phyloP scores from a whole-genome alignment of 148 eudicot species.

The Nyssa sinensis region DNA sequence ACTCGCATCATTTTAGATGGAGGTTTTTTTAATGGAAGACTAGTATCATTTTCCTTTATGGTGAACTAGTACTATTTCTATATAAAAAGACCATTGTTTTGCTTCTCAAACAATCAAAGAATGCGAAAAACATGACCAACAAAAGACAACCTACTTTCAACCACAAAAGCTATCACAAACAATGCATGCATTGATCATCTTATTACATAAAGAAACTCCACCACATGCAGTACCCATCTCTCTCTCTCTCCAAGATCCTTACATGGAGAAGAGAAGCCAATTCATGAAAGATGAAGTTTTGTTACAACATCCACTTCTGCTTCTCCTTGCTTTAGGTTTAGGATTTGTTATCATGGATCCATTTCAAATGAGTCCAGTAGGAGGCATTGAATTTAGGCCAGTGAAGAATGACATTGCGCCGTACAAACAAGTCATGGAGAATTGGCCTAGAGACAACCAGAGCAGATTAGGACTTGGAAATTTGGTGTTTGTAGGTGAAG shows the following conservation, averaged over 20 bases:
- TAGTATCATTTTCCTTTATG: too few species aligned
- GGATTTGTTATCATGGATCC: conserved; percentile 78
- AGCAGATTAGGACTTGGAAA: conserved; percentile 64
- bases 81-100: too few species aligned
- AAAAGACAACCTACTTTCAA: conserved; percentile 21
- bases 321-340: conserved; percentile 39
- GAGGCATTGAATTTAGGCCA: conserved; percentile 76
- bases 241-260: background rate
- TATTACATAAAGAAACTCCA: conserved; percentile 6
- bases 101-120: background rate
- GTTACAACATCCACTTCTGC: conserved; percentile 55
- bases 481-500: conserved; percentile 66
- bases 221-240: background rate
- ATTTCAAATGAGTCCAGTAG: conserved; percentile 68
- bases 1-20: too few species aligned
- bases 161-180: conserved; percentile 14
- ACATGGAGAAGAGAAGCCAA: conserved; percentile 41
- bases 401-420: conserved; percentile 71
- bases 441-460: conserved; percentile 72
- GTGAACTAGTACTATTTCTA: too few species aligned
- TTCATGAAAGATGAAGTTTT: conserved; percentile 44
- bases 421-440: conserved; percentile 60
- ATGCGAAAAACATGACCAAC: conserved; percentile 18
- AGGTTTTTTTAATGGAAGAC: too few species aligned
- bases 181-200: conserved; percentile 8